These are phyloP conservation scores for Odonthalia washingtoniensis DNA, from an alignment of 31 red algal species.

Conservation along the genomic window DNA sequence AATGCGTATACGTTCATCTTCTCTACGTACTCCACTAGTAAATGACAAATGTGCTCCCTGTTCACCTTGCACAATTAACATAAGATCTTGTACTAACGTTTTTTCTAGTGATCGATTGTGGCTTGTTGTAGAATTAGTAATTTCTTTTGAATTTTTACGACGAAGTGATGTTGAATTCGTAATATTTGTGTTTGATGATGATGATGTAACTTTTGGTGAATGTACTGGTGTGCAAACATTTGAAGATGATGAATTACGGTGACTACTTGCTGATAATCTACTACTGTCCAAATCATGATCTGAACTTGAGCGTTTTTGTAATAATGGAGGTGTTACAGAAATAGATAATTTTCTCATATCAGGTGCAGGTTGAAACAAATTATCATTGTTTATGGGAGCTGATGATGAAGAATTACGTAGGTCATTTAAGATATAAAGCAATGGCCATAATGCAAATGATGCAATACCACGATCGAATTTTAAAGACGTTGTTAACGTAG, in stretches of 20 bases:
- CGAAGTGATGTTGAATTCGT: not conserved
- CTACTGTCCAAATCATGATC: not conserved
- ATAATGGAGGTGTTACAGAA: not conserved
- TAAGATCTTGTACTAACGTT: constrained; percentile 41
- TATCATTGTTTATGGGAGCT: not conserved
- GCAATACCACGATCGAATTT: constrained; percentile 60
- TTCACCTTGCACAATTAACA: constrained; percentile 83
- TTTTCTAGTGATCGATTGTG: constrained; percentile 61
- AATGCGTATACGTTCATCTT: constrained; percentile 44
- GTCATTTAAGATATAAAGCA: constrained; percentile 59
- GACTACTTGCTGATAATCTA: not conserved
- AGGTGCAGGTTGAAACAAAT: not conserved
- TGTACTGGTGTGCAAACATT: too few relatives aligned
- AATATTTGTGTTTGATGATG: not conserved
- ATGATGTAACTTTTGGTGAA: not conserved
- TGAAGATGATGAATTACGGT: not conserved
- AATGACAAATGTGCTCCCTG: constrained; percentile 59
- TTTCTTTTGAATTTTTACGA: not conserved
- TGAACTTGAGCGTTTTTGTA: too few relatives aligned
- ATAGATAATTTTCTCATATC: not conserved
- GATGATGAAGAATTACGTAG: constrained; percentile 32
- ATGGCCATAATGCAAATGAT: constrained; percentile 48
- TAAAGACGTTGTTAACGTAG: constrained; percentile 42
- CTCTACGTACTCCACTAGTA: not conserved
- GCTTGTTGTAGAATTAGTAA: not conserved